Evolutionary conservation across 441 rosid genomes (phyloP).

Genomic region (Codiaeum variegatum): DNA sequence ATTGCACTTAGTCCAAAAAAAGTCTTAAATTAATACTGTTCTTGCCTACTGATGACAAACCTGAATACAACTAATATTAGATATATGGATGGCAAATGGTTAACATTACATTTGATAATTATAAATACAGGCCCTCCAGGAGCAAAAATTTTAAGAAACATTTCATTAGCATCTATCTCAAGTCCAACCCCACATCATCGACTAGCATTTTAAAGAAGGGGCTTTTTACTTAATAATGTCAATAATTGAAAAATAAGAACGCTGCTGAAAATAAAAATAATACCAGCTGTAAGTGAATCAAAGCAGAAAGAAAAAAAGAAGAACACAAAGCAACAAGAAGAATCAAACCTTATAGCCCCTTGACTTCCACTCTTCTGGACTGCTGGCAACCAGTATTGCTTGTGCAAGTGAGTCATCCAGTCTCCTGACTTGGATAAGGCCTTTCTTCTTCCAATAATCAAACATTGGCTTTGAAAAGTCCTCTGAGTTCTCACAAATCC

Average conservation of each 20-base stretch:
- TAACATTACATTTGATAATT: neutral
- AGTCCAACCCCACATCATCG: neutral
- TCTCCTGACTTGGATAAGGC: conserved; percentile 38
- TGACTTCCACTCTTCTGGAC: conserved; percentile 48
- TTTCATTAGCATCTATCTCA: neutral
- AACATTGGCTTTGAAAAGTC: conserved; percentile 39
- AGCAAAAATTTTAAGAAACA: neutral
- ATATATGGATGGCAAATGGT: neutral
- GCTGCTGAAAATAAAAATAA: neutral
- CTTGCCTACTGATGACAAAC: neutral
- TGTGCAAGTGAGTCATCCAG: conserved; percentile 37
- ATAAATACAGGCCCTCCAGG: neutral
- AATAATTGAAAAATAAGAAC: neutral
- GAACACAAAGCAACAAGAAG: neutral
- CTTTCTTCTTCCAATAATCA: conserved; percentile 41
- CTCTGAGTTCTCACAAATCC: conserved; percentile 43
- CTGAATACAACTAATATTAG: neutral
- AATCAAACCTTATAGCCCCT: conserved; percentile 42
- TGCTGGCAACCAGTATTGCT: conserved; percentile 50
- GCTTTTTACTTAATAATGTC: neutral
- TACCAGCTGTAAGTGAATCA: neutral
- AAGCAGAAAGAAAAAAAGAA: too few relatives aligned
- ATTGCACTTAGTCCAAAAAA: neutral
- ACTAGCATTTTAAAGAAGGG: neutral
- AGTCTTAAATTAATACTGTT: neutral